Evolutionary conservation across 768 basidiomycete species (phyloP).

Genomic region (Lactarius pseudohatsudake): DNA sequence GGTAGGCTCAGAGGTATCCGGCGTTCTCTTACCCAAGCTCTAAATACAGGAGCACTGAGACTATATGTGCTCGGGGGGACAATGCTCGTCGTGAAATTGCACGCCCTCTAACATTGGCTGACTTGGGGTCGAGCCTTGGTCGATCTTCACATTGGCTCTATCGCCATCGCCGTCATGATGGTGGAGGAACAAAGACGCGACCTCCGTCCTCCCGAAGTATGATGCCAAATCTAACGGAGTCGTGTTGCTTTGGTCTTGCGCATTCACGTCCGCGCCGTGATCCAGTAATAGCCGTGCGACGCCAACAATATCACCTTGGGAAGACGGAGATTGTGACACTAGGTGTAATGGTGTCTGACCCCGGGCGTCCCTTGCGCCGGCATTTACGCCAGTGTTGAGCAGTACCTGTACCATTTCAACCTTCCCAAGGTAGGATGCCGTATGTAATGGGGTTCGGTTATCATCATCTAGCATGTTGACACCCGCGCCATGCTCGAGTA

Average conservation of each 20-base stretch:
- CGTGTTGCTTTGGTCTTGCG: not conserved
- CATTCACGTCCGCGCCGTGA: not conserved
- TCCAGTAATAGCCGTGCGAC: not conserved
- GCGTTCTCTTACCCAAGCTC: no score
- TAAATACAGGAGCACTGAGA: no score
- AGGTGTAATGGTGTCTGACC: not conserved
- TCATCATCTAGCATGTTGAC: not conserved
- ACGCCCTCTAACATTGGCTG: no score
- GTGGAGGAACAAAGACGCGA: no score
- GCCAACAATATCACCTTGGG: not conserved
- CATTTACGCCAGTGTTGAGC: not conserved
- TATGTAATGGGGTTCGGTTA: not conserved
- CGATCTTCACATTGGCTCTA: no score
- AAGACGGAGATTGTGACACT: not conserved
- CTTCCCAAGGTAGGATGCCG: not conserved
- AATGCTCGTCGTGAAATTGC: no score
- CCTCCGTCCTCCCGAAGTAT: no score
- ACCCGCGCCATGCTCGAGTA: not conserved
- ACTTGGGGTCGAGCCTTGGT: no score
- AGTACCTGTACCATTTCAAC: not conserved
- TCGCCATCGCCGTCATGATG: no score
- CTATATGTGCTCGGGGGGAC: no score
- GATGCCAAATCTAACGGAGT: not conserved
- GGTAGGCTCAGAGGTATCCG: no score
- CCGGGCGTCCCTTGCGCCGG: fast-evolving